Evolutionary conservation across 2,329 filamentous ascomycete genomes (phyloP).

Genomic region (Pseudopithomyces chartarum): DNA sequence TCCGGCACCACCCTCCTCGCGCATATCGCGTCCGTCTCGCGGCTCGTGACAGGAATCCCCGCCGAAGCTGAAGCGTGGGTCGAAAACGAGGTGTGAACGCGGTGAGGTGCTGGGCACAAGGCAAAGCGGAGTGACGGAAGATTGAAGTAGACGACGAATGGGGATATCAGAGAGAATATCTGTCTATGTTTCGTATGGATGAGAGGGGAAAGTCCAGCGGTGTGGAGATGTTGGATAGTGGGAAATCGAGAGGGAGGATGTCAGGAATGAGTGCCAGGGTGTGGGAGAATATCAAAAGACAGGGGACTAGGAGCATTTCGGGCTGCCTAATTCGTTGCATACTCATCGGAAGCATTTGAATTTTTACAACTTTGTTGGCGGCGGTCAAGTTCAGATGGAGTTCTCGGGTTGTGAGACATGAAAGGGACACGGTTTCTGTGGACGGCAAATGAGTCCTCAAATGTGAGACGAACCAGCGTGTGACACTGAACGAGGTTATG

Average conservation of each 20-base stretch:
- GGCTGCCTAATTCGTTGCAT: too few species aligned
- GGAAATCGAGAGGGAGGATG: conserved; percentile 6
- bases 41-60: conserved; percentile 22
- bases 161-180: conserved; percentile 29
- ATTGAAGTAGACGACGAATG: conserved; percentile 16
- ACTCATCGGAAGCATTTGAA: too few species aligned
- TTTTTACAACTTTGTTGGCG: too few species aligned
- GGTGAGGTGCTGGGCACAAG: conserved; percentile 35
- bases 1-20: conserved; percentile 11
- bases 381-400: too few species aligned
- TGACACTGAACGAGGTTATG: too few species aligned
- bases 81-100: conserved; percentile 21
- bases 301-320: not conserved
- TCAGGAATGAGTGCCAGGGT: conserved; percentile 8
- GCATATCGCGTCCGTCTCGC: conserved; percentile 15
- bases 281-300: conserved; percentile 9
- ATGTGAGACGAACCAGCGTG: too few species aligned
- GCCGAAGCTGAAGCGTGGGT: conserved; percentile 19
- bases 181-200: conserved; percentile 40
- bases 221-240: conserved; percentile 41
- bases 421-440: too few species aligned
- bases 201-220: conserved; percentile 30
- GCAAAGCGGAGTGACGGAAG: conserved; percentile 28
- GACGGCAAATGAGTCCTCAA: too few species aligned
- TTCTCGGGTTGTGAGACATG: too few species aligned